Percentiles rank a stretch among this genome's conserved stretches.
These are phyloP conservation scores for Botrytis porri DNA, from an alignment of 2,329 filamentous ascomycete species.

Conservation along the genomic window DNA sequence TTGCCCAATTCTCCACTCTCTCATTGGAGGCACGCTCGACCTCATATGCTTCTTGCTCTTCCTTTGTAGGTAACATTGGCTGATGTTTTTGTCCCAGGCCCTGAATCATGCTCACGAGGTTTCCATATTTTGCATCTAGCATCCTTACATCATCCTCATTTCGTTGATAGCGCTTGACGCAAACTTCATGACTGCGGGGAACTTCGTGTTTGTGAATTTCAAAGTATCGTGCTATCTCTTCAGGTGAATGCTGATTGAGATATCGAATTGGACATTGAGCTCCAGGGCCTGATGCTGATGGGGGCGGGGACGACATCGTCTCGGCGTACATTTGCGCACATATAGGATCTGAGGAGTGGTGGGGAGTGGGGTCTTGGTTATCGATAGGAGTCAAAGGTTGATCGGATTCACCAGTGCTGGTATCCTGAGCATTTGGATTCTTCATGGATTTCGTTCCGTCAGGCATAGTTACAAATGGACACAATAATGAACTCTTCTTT, in stretches of 20 bases:
- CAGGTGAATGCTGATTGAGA: constrained; percentile 85
- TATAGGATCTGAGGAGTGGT: constrained; percentile 56
- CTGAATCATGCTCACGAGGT: constrained; percentile 90
- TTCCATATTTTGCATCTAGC: constrained; percentile 85
- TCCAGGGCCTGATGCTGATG: constrained; percentile 50
- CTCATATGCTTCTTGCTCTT: constrained; percentile 40
- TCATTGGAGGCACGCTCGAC: constrained; percentile 58
- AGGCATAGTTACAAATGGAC: constrained; percentile 63
- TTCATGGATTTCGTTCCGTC: constrained; percentile 25
- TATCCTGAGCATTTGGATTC: constrained; percentile 25
- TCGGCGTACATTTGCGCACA: constrained; percentile 63
- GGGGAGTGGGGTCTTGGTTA: constrained; percentile 44
- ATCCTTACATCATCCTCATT: constrained; percentile 82
- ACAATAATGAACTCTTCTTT: constrained; percentile 73
- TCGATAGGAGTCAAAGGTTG: constrained; percentile 32
- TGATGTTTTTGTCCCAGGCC: constrained; percentile 85
- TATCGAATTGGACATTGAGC: constrained; percentile 89
- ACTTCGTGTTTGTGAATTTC: constrained; percentile 94
- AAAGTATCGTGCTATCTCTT: constrained; percentile 90
- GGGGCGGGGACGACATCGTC: constrained; percentile 44
- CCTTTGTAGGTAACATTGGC: constrained; percentile 69
- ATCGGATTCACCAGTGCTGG: constrained; percentile 31
- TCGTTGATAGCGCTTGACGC: constrained; percentile 83
- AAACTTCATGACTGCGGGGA: constrained; percentile 89
- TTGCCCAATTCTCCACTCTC: constrained; percentile 83